A percentile compares a stretch with the other conserved stretches of the same genome.
These are phyloP conservation scores for Pigoraptor vietnamica DNA, from an alignment of 78 protist species.

Conservation along the genomic window DNA sequence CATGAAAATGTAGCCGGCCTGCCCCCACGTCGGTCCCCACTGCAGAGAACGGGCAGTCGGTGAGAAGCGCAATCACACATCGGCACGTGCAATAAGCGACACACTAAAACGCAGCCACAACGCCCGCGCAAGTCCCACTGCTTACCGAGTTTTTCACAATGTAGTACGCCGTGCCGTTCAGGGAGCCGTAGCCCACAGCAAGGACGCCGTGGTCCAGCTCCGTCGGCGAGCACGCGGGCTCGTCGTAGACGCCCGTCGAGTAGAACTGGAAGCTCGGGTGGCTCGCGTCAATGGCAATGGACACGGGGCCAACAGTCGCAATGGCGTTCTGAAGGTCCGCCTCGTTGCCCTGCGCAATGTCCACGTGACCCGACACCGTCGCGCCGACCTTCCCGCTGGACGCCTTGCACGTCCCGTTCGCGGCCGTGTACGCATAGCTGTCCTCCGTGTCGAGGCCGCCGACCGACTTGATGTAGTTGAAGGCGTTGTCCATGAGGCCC, in stretches of 20 bases:
- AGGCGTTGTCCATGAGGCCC: background rate
- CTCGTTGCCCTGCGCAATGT: constrained; percentile 32
- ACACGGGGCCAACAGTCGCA: constrained; percentile 61
- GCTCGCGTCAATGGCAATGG: constrained; percentile 80
- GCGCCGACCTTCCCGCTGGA: constrained; percentile 15
- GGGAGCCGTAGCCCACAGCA: constrained; percentile 8
- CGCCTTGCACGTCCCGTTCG: constrained; percentile 49
- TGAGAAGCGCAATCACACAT: background rate
- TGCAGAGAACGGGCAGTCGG: too few relatives aligned
- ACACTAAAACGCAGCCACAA: background rate
- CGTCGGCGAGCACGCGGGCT: constrained; percentile 39
- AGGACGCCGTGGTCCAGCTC: constrained; percentile 80
- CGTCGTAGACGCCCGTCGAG: constrained; percentile 63
- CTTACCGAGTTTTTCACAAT: constrained; percentile 80
- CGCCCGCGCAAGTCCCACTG: constrained; percentile 59
- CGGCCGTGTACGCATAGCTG: constrained; percentile 64
- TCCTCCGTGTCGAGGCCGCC: constrained; percentile 46
- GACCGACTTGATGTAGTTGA: background rate
- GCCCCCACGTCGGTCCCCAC: constrained; percentile 54
- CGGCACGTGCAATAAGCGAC: background rate
- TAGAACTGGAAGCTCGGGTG: constrained; percentile 68
- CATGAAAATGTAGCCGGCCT: constrained; percentile 58
- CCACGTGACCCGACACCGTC: constrained; percentile 37
- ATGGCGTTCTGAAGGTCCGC: constrained; percentile 43
- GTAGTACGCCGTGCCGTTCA: constrained; percentile 50